These are phyloP conservation scores for Vigna nakashimae DNA, from an alignment of 306 rosid species.

Conservation along the genomic window DNA sequence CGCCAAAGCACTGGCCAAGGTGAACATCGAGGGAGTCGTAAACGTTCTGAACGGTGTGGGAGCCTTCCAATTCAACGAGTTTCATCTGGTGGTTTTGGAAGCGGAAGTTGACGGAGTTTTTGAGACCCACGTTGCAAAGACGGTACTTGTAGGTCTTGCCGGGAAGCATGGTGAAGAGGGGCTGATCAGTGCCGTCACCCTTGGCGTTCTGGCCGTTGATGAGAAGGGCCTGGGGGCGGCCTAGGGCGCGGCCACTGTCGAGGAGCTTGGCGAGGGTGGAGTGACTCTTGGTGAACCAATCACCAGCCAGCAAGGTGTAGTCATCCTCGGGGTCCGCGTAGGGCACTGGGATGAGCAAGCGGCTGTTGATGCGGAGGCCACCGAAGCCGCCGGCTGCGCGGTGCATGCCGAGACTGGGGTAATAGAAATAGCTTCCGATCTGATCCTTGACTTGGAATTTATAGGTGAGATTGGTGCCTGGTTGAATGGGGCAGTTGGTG, in stretches of 20 bases:
- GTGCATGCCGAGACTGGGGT: slow-evolving; percentile 64
- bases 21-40: slow-evolving; percentile 84
- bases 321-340: slow-evolving; percentile 85
- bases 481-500: slow-evolving; percentile 76
- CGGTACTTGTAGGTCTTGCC: slow-evolving; percentile 82
- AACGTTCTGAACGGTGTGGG: slow-evolving; percentile 73
- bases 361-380: slow-evolving; percentile 71
- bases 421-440: slow-evolving; percentile 77
- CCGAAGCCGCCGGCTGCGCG: slow-evolving; percentile 77
- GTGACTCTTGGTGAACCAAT: slow-evolving; percentile 87
- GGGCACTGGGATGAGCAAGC: slow-evolving; percentile 80
- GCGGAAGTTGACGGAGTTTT: slow-evolving; percentile 71
- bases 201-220: slow-evolving; percentile 70
- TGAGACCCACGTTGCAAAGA: slow-evolving; percentile 80
- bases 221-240: slow-evolving; percentile 69
- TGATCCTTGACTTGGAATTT: slow-evolving; percentile 87
- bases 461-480: slow-evolving; percentile 77
- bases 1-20: slow-evolving; percentile 68
- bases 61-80: slow-evolving; percentile 88
- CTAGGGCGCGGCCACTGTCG: slow-evolving; percentile 69
- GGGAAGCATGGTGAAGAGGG: slow-evolving; percentile 75
- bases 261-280: slow-evolving; percentile 46
- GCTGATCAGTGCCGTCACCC: slow-evolving; percentile 65
- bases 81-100: slow-evolving; percentile 74
- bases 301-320: slow-evolving; percentile 77